A percentile compares a stretch with the other conserved stretches of the same genome.
phyloP scores from a whole-genome alignment of 2,329 filamentous ascomycete species.

The Sporothrix phasma region DNA sequence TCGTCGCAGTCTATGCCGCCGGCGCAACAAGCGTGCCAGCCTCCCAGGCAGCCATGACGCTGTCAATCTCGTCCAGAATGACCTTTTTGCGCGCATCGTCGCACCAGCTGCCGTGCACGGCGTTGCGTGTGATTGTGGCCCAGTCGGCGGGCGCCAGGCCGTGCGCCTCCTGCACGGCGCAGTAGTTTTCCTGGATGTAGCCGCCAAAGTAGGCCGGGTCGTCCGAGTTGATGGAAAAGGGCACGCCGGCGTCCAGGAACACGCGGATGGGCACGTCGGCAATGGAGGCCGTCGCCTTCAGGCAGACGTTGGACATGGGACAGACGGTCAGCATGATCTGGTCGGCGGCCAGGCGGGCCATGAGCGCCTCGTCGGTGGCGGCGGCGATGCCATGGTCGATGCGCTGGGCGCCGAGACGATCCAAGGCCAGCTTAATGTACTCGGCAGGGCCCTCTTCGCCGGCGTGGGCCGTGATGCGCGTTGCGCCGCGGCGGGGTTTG shows the following conservation, averaged over 20 bases:
- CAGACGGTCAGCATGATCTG: slow-evolving; percentile 59
- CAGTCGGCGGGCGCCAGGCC: slow-evolving; percentile 53
- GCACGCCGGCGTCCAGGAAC: slow-evolving; percentile 54
- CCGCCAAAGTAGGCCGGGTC: slow-evolving; percentile 68
- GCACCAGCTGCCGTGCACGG: slow-evolving; percentile 63
- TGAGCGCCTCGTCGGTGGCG: slow-evolving; percentile 47
- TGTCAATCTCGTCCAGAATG: slow-evolving; percentile 39
- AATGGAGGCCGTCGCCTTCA: slow-evolving; percentile 45
- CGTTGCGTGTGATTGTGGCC: slow-evolving; percentile 50
- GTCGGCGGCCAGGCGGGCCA: slow-evolving; percentile 46
- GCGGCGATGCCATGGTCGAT: slow-evolving; percentile 69
- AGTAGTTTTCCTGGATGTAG: slow-evolving; percentile 67
- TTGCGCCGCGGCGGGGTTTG: slow-evolving; percentile 29
- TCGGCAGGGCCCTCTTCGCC: slow-evolving; percentile 63
- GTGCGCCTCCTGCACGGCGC: slow-evolving; percentile 64
- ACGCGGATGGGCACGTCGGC: slow-evolving; percentile 49
- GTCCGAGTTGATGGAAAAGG: slow-evolving; percentile 64
- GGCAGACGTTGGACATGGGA: slow-evolving; percentile 60
- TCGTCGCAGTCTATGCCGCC: background rate
- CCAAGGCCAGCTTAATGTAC: slow-evolving; percentile 56
- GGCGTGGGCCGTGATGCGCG: slow-evolving; percentile 58
- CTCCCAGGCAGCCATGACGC: slow-evolving; percentile 22
- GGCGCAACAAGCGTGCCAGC: slow-evolving; percentile 7
- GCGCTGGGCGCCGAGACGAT: slow-evolving; percentile 50
- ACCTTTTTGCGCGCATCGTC: slow-evolving; percentile 49